Percentiles rank a stretch among this genome's conserved stretches.
phyloP scores from a whole-genome alignment of 2,329 filamentous ascomycete species.

The Sporothrix globosa region DNA sequence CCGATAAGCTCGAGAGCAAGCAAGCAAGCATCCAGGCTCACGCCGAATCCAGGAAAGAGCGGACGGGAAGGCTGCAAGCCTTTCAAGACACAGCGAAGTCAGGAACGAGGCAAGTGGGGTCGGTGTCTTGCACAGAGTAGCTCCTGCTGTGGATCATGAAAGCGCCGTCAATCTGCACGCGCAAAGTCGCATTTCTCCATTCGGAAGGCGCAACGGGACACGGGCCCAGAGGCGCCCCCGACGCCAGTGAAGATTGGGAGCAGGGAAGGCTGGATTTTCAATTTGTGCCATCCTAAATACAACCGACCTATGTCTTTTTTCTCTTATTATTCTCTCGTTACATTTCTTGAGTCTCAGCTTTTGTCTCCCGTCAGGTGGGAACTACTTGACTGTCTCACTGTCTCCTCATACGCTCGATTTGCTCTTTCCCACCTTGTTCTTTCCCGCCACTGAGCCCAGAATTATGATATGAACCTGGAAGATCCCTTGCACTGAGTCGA shows the following conservation, averaged over 20 bases:
- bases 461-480: conserved; percentile 12
- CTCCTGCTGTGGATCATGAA: conserved; percentile 23
- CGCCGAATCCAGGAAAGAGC: conserved; percentile 18
- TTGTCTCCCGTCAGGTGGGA: too few species aligned
- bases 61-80: neutral
- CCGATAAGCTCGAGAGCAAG: neutral
- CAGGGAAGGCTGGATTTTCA: conserved; percentile 24
- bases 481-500: conserved; percentile 8
- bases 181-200: conserved; percentile 12
- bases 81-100: neutral
- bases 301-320: neutral
- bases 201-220: conserved; percentile 23
- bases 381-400: neutral
- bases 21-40: neutral
- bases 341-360: too few species aligned
- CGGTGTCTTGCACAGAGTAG: conserved; percentile 3
- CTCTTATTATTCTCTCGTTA: neutral
- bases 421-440: neutral
- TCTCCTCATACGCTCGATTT: neutral
- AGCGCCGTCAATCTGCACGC: neutral
- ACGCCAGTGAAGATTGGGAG: neutral
- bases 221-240: neutral
- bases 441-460: neutral
- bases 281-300: neutral
- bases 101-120: conserved; percentile 6